These are phyloP conservation scores for Monilinia aucupariae DNA, from an alignment of 2,329 filamentous ascomycete species.

Conservation along the genomic window DNA sequence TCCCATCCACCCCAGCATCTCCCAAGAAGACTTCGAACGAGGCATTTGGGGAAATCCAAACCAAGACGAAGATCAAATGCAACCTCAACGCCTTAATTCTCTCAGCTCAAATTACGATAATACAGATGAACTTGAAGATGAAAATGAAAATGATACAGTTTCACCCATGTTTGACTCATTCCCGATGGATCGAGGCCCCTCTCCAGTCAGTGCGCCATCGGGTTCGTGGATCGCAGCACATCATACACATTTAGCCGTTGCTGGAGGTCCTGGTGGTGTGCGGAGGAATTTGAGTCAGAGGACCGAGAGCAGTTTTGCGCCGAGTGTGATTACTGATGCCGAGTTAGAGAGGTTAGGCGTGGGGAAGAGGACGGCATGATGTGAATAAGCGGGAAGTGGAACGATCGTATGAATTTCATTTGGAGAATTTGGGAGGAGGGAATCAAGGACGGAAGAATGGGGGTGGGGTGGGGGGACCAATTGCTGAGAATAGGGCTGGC, in stretches of 20 bases:
- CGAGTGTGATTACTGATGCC: slow-evolving; percentile 25
- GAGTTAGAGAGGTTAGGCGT: slow-evolving; percentile 28
- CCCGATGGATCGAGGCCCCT: neutral
- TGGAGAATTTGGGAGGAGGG: neutral
- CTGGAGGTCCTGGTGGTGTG: neutral
- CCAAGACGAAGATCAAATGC: neutral
- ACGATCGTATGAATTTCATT: slow-evolving; percentile 5
- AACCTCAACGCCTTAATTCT: slow-evolving; percentile 2
- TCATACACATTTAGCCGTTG: neutral
- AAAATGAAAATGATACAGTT: neutral
- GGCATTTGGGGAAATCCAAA: neutral
- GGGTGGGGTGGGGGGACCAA: slow-evolving; percentile 14
- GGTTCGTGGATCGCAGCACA: slow-evolving; percentile 1
- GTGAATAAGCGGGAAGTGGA: neutral
- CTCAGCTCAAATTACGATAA: neutral
- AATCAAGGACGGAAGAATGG: neutral
- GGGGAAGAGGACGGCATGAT: slow-evolving; percentile 4
- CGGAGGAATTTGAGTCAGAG: slow-evolving; percentile 22
- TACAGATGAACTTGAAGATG: neutral
- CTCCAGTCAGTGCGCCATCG: neutral
- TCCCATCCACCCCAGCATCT: slow-evolving; percentile 2
- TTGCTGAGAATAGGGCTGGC: slow-evolving; percentile 34
- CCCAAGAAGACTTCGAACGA: slow-evolving; percentile 9
- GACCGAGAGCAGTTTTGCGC: slow-evolving; percentile 24
- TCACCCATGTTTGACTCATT: neutral